Evolutionary conservation across 768 basidiomycete species (phyloP).

Genomic region (Serendipita sp.): DNA sequence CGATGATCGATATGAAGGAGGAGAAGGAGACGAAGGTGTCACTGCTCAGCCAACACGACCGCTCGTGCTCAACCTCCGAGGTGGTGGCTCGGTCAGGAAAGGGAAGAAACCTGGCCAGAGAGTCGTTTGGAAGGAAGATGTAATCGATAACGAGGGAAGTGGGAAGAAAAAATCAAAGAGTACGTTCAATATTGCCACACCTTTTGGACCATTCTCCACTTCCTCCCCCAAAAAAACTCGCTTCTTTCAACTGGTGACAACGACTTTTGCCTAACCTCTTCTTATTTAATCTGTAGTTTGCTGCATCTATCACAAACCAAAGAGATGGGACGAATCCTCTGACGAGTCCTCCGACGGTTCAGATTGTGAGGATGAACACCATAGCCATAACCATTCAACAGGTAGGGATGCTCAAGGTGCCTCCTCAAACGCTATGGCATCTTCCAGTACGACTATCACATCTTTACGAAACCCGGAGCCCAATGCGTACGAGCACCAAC

Average conservation of each 20-base stretch:
- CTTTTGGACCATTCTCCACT: too few species aligned
- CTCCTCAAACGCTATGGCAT: slow-evolving; percentile 11
- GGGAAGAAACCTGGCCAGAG: slow-evolving; percentile 21
- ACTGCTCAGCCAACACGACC: background rate
- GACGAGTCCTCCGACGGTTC: slow-evolving; percentile 23
- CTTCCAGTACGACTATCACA: slow-evolving; percentile 14
- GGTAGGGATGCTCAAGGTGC: slow-evolving; percentile 9
- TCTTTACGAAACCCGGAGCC: slow-evolving; percentile 14
- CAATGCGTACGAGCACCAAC: slow-evolving; percentile 25
- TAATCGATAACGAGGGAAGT: slow-evolving; percentile 80
- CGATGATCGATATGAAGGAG: background rate
- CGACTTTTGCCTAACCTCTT: background rate
- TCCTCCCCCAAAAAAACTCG: background rate
- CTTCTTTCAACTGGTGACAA: too few species aligned
- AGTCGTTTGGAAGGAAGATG: slow-evolving; percentile 73
- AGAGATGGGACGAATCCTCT: slow-evolving; percentile 65
- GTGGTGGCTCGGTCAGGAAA: background rate
- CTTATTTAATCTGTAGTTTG: slow-evolving; percentile 43
- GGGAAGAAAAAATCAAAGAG: slow-evolving; percentile 91
- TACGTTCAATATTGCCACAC: slow-evolving; percentile 25
- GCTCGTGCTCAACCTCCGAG: background rate
- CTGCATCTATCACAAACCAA: slow-evolving; percentile 83
- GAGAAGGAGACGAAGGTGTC: background rate
- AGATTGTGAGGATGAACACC: slow-evolving; percentile 14
- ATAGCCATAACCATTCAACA: slow-evolving; percentile 10